Evolutionary conservation across 2,329 filamentous ascomycete species (phyloP).

Genomic region (Curvularia sp.): DNA sequence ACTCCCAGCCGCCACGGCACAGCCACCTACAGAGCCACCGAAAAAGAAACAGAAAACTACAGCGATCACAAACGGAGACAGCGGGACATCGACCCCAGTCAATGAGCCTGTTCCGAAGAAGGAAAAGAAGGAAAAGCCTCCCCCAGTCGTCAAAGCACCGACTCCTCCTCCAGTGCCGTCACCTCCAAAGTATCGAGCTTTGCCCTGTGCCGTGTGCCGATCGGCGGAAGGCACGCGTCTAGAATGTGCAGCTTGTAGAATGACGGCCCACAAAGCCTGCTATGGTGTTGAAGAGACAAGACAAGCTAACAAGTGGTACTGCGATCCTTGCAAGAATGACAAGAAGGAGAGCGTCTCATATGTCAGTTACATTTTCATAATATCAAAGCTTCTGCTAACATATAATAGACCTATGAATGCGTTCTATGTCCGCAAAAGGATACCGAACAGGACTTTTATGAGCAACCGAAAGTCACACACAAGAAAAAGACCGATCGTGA

Average conservation of each 20-base stretch:
- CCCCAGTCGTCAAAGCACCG: constrained; percentile 55
- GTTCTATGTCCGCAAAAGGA: constrained; percentile 85
- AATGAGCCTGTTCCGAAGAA: constrained; percentile 52
- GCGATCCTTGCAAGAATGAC: constrained; percentile 95
- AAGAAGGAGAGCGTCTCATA: constrained; percentile 92
- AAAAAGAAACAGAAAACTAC: constrained; percentile 67
- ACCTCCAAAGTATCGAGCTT: constrained; percentile 75
- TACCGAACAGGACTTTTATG: constrained; percentile 83
- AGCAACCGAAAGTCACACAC: constrained; percentile 76
- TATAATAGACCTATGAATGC: constrained; percentile 79
- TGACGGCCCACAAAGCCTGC: constrained; percentile 90
- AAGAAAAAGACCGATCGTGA: constrained; percentile 95
- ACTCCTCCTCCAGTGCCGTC: constrained; percentile 73
- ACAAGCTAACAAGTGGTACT: constrained; percentile 80
- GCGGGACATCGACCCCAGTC: constrained; percentile 53
- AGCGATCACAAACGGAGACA: constrained; percentile 55
- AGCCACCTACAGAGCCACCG: constrained; percentile 55
- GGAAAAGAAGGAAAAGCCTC: constrained; percentile 49
- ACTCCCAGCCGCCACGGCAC: constrained; percentile 31
- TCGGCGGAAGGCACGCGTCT: constrained; percentile 67
- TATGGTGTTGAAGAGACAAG: constrained; percentile 82
- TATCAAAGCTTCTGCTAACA: constrained; percentile 24
- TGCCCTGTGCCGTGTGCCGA: constrained; percentile 87
- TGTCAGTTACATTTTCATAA: constrained; percentile 57
- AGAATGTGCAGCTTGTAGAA: constrained; percentile 83